A percentile compares a stretch with the other conserved stretches of the same genome.
Conservation (phyloP, 192 early-diverging fungal species). For the Allomyces macrogynus region DNA sequence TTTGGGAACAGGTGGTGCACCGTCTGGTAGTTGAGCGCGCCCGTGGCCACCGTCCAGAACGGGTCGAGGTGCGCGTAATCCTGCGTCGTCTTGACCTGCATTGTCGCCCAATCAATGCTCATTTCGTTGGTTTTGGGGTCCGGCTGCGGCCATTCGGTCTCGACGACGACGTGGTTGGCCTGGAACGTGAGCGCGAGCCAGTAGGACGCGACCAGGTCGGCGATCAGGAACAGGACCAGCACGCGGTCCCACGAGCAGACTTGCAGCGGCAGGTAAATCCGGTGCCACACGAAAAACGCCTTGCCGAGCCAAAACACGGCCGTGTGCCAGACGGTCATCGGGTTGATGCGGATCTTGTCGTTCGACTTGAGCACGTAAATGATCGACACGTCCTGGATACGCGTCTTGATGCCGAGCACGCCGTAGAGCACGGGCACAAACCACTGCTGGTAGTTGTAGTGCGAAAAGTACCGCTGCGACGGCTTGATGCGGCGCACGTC, state of each 20-base stretch:
- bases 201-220: slow-evolving; percentile 25
- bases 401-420: slow-evolving; percentile 25
- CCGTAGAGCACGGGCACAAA: slow-evolving; percentile 30
- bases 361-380: slow-evolving; percentile 24
- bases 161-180: slow-evolving; percentile 35
- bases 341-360: slow-evolving; percentile 28
- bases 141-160: slow-evolving; percentile 30
- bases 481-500: slow-evolving; percentile 32
- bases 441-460: slow-evolving; percentile 24
- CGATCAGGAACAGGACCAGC: slow-evolving; percentile 17
- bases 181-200: slow-evolving; percentile 35
- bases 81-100: slow-evolving; percentile 21
- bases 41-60: slow-evolving; percentile 23
- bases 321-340: slow-evolving; percentile 19
- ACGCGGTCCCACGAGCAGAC: slow-evolving; percentile 14
- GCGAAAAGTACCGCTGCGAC: slow-evolving; percentile 24
- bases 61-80: slow-evolving; percentile 30
- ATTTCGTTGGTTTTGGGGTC: slow-evolving; percentile 20
- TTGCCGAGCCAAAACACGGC: slow-evolving; percentile 35
- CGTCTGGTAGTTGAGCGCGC: slow-evolving; percentile 27
- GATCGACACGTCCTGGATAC: slow-evolving; percentile 26
- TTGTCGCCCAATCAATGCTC: slow-evolving; percentile 30
- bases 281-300: slow-evolving; percentile 25
- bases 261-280: slow-evolving; percentile 19
- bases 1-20: slow-evolving; percentile 30